phyloP scores from a whole-genome alignment of 2,329 filamentous ascomycete species.

The Nigrospora oryzae region DNA sequence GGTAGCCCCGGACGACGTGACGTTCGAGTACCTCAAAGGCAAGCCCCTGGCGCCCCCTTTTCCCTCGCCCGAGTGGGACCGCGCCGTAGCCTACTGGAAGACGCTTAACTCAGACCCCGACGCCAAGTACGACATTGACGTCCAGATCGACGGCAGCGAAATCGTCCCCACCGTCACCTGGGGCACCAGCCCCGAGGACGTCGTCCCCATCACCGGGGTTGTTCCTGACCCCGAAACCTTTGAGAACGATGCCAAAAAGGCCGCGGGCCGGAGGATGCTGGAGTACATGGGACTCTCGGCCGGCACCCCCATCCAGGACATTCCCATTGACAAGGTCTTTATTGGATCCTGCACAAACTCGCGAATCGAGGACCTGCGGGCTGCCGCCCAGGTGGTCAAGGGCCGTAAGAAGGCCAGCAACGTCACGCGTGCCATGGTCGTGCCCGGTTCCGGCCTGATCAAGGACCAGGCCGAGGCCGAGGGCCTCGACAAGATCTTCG shows the following conservation, averaged over 20 bases:
- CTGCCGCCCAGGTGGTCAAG: slow-evolving; percentile 77
- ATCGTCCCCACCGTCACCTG: slow-evolving; percentile 91
- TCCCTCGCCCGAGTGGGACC: slow-evolving; percentile 82
- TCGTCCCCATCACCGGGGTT: slow-evolving; percentile 85
- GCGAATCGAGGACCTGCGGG: slow-evolving; percentile 88
- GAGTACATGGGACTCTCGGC: slow-evolving; percentile 93
- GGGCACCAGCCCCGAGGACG: slow-evolving; percentile 95
- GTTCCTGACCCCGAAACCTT: slow-evolving; percentile 90
- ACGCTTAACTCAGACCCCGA: slow-evolving; percentile 77
- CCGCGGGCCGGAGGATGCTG: slow-evolving; percentile 69
- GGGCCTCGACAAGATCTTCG: slow-evolving; percentile 87
- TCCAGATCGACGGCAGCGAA: slow-evolving; percentile 86
- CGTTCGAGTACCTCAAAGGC: slow-evolving; percentile 91
- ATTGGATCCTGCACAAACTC: slow-evolving; percentile 98
- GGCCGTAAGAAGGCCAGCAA: slow-evolving; percentile 82
- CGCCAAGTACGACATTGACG: slow-evolving; percentile 82
- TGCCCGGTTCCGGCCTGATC: slow-evolving; percentile 89
- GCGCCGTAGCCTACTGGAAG: slow-evolving; percentile 81
- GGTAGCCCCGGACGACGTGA: slow-evolving; percentile 90
- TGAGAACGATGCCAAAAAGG: slow-evolving; percentile 69
- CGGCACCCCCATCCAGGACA: slow-evolving; percentile 86
- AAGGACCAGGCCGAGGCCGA: slow-evolving; percentile 88
- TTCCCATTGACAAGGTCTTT: slow-evolving; percentile 89
- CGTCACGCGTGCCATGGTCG: slow-evolving; percentile 90
- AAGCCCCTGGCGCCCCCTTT: slow-evolving; percentile 79